phyloP scores from a whole-genome alignment of 2,329 filamentous ascomycete genomes.

The Ophiostoma sp. region DNA sequence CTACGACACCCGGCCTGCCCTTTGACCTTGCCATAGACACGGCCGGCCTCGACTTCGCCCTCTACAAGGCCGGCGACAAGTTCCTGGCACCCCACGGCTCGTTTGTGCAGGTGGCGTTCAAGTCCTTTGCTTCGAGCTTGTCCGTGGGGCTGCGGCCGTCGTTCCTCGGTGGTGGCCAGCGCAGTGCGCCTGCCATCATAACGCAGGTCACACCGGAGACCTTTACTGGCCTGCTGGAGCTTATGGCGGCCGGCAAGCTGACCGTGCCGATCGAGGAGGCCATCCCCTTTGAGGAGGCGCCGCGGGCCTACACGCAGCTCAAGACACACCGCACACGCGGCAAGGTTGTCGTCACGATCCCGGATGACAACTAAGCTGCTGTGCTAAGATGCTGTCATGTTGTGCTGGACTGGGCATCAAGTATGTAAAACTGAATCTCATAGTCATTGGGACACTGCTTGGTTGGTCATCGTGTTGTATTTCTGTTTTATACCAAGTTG shows the following conservation, averaged over 20 bases:
- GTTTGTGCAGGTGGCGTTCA: slow-evolving; percentile 28
- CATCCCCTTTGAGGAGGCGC: slow-evolving; percentile 27
- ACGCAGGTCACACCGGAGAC: slow-evolving; percentile 18
- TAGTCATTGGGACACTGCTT: too few relatives aligned
- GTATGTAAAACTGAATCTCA: too few relatives aligned
- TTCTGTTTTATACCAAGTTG: too few relatives aligned
- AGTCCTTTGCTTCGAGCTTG: not conserved
- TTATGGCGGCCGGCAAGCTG: slow-evolving; percentile 31
- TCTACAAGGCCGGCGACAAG: slow-evolving; percentile 27
- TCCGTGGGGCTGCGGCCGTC: slow-evolving; percentile 23
- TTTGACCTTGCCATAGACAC: slow-evolving; percentile 32
- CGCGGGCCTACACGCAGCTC: slow-evolving; percentile 28
- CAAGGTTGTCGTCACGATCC: slow-evolving; percentile 30
- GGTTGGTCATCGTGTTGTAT: too few relatives aligned
- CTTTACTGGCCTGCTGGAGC: slow-evolving; percentile 25
- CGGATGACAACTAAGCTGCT: slow-evolving; percentile 4
- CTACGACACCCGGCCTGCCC: slow-evolving; percentile 9
- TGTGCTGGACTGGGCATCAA: too few relatives aligned
- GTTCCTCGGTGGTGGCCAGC: slow-evolving; percentile 25
- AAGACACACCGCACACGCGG: slow-evolving; percentile 24
- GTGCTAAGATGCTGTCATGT: not conserved
- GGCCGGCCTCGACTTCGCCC: slow-evolving; percentile 24
- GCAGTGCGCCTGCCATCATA: slow-evolving; percentile 20
- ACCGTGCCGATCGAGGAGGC: slow-evolving; percentile 28
- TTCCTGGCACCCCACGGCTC: slow-evolving; percentile 26